Evolutionary conservation across 1,284 basidiomycete genomes (phyloP).

Genomic region (Sanguinoderma infundibulare): DNA sequence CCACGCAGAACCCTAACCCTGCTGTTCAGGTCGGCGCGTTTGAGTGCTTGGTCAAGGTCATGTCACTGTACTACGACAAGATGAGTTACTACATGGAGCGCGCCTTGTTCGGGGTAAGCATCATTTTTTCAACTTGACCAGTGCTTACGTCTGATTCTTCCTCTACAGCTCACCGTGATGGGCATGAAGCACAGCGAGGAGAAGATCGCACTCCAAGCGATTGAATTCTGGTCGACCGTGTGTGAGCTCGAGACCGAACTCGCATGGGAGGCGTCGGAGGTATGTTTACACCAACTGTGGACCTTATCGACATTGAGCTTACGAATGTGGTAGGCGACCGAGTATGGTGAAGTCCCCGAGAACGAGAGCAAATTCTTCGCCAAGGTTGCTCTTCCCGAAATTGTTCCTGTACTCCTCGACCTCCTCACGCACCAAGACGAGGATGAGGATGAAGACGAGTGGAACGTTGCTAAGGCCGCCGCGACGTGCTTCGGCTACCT

Average conservation of each 20-base stretch:
- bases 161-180: constrained; percentile 89
- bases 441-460: constrained; percentile 98
- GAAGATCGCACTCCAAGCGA: constrained; percentile 92
- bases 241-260: constrained; percentile 98
- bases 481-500: constrained; percentile 91
- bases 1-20: constrained; percentile 85
- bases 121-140: background rate
- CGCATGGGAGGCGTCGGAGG: constrained; percentile 91
- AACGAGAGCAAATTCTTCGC: constrained; percentile 92
- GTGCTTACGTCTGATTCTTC: constrained; percentile 29
- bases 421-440: constrained; percentile 95
- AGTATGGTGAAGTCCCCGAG: constrained; percentile 91
- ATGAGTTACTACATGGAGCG: constrained; percentile 99
- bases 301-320: background rate
- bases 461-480: constrained; percentile 99
- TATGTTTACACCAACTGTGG: constrained; percentile 38
- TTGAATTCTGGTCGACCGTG: constrained; percentile 99
- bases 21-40: constrained; percentile 92
- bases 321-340: constrained; percentile 65
- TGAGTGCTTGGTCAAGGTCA: constrained; percentile 95
- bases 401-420: constrained; percentile 89
- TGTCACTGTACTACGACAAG: constrained; percentile 99
- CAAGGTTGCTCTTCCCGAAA: constrained; percentile 92
- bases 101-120: constrained; percentile 91
- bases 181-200: constrained; percentile 97